Evolutionary conservation across 768 basidiomycete species (phyloP).

Genomic region (Kwoniella sp.): DNA sequence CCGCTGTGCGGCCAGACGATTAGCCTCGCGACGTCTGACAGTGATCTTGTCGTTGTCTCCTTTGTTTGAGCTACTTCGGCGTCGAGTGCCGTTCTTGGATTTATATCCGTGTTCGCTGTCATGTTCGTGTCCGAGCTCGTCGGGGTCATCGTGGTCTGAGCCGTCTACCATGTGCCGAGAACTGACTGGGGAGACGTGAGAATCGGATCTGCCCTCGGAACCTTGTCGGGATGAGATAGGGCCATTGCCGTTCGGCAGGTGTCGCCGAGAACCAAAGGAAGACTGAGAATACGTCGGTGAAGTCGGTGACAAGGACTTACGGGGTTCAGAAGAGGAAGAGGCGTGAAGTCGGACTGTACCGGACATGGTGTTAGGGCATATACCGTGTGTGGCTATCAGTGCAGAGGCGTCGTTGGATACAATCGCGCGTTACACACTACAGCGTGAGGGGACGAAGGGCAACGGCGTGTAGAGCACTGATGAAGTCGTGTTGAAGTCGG

Average conservation of each 20-base stretch:
- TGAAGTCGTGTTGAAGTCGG: too few species aligned
- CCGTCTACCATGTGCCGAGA: not conserved
- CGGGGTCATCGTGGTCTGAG: not conserved
- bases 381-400: too few species aligned
- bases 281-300: not conserved
- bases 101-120: too few species aligned
- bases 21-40: conserved; percentile 49
- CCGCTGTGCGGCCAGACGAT: conserved; percentile 52
- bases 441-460: too few species aligned
- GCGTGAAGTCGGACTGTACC: too few species aligned
- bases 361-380: too few species aligned
- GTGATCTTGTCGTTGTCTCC: not conserved
- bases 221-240: too few species aligned
- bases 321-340: not conserved
- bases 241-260: not conserved
- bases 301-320: not conserved
- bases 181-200: not conserved
- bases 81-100: not conserved
- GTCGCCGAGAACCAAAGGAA: not conserved
- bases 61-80: not conserved
- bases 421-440: too few species aligned
- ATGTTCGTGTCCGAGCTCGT: conserved; percentile 5
- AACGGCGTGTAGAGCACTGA: too few species aligned
- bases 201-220: not conserved
- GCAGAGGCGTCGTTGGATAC: too few species aligned